phyloP scores from a whole-genome alignment of 768 basidiomycete genomes.

The Tulasnella sp. region DNA sequence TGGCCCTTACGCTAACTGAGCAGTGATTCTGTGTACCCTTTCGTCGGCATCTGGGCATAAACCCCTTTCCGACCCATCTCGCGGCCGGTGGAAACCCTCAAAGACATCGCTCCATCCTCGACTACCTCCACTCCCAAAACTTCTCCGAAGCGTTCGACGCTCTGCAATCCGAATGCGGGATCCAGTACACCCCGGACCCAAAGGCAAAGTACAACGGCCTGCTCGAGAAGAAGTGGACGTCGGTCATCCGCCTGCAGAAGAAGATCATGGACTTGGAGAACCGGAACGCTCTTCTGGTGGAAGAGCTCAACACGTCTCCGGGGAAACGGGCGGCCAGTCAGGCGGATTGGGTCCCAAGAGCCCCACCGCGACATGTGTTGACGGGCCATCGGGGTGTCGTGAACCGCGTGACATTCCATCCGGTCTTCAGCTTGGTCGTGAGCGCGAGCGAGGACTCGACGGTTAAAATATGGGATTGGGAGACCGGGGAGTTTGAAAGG shows the following conservation, averaged over 20 bases:
- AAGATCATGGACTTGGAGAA: conserved; percentile 98
- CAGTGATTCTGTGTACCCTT: not conserved
- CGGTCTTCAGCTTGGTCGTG: conserved; percentile 68
- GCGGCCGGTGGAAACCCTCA: not conserved
- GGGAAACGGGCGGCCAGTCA: conserved; percentile 33
- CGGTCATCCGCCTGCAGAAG: conserved; percentile 89
- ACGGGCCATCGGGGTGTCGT: conserved; percentile 70
- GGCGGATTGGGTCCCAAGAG: conserved; percentile 78
- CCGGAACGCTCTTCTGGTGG: conserved; percentile 59
- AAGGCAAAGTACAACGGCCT: conserved; percentile 79
- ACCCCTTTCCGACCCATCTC: not conserved
- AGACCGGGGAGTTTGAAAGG: conserved; percentile 84
- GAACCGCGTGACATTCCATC: conserved; percentile 76
- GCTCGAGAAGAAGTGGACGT: conserved; percentile 97
- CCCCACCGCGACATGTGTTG: conserved; percentile 64
- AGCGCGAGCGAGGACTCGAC: conserved; percentile 83
- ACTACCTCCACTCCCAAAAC: conserved; percentile 26
- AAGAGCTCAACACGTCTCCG: conserved; percentile 51
- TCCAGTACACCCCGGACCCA: conserved; percentile 66
- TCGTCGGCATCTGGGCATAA: not conserved
- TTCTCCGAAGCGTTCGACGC: conserved; percentile 18
- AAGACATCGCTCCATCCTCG: conserved; percentile 29
- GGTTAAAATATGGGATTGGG: conserved; percentile 95
- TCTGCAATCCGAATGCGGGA: conserved; percentile 26
- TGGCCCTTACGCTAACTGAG: not conserved